These are phyloP conservation scores for Talaromyces stipitatus DNA, from an alignment of 495 filamentous ascomycete species.

Conservation along the genomic window DNA sequence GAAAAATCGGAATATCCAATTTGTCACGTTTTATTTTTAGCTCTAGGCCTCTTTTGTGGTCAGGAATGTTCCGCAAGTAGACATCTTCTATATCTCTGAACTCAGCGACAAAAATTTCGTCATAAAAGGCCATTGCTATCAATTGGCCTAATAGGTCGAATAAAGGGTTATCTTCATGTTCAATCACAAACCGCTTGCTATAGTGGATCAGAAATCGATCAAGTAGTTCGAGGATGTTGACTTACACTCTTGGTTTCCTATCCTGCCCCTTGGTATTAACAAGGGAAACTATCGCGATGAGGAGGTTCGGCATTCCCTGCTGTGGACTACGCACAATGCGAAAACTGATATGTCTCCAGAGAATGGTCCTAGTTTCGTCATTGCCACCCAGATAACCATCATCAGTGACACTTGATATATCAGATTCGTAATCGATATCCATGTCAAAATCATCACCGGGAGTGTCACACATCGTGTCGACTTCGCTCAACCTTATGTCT, in stretches of 20 bases:
- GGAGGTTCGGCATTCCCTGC: not conserved
- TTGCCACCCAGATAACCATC: not conserved
- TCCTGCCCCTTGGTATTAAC: not conserved
- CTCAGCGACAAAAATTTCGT: no score
- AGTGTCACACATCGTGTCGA: not conserved
- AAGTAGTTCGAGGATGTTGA: not conserved
- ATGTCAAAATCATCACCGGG: not conserved
- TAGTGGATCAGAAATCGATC: no score
- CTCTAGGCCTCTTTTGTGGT: no score
- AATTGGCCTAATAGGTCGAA: no score
- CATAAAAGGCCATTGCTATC: no score
- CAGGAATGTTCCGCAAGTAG: no score
- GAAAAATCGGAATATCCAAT: no score
- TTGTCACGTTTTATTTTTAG: no score
- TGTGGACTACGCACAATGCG: not conserved
- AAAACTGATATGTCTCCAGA: slow-evolving; percentile 8
- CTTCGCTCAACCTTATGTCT: not conserved
- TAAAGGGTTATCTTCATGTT: no score
- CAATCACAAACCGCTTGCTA: no score
- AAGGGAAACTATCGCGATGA: not conserved
- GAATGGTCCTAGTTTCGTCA: not conserved
- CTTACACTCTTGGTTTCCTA: not conserved
- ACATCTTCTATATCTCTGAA: no score
- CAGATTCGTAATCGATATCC: slow-evolving; percentile 1
- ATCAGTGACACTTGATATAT: slow-evolving; percentile 4